These are phyloP conservation scores for Sanghuangporus sanghuang DNA, from an alignment of 1,284 basidiomycete genomes.

Conservation along the genomic window DNA sequence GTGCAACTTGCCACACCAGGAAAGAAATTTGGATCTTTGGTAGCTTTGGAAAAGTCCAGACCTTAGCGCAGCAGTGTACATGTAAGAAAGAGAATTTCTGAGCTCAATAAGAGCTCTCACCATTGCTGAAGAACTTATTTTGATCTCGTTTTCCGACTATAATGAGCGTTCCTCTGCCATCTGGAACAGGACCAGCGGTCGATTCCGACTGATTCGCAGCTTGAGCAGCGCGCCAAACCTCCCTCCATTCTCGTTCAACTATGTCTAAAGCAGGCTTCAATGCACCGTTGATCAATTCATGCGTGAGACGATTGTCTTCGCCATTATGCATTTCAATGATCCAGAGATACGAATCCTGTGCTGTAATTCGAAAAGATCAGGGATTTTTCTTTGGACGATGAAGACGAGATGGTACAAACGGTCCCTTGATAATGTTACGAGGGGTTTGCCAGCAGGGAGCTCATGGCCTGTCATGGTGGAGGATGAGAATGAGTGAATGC, in stretches of 20 bases:
- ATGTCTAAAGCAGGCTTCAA: slow-evolving; percentile 69
- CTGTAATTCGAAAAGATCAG: background rate
- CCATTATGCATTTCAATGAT: slow-evolving; percentile 76
- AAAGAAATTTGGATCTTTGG: slow-evolving; percentile 70
- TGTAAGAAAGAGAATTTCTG: background rate
- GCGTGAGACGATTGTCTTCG: slow-evolving; percentile 68
- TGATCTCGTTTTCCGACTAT: slow-evolving; percentile 69
- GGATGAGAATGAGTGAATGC: background rate
- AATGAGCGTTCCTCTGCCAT: slow-evolving; percentile 66
- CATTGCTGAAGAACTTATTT: slow-evolving; percentile 90
- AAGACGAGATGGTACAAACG: slow-evolving; percentile 34
- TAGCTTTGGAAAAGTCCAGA: slow-evolving; percentile 64
- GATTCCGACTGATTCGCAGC: slow-evolving; percentile 30
- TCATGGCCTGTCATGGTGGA: slow-evolving; percentile 18
- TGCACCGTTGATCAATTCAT: slow-evolving; percentile 53
- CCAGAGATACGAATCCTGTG: slow-evolving; percentile 44
- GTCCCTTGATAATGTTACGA: slow-evolving; percentile 57
- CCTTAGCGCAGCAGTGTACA: slow-evolving; percentile 35
- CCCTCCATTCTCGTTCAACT: slow-evolving; percentile 78
- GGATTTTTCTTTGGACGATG: background rate
- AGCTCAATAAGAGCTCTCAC: slow-evolving; percentile 31
- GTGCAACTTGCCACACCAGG: slow-evolving; percentile 40
- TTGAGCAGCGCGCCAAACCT: slow-evolving; percentile 40
- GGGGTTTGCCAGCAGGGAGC: slow-evolving; percentile 41
- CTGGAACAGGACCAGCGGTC: slow-evolving; percentile 31